A percentile compares a stretch with the other conserved stretches of the same genome.
These are phyloP conservation scores for Casaregolazyma lundiana DNA, from an alignment of 1,139 yeast species.

Conservation along the genomic window DNA sequence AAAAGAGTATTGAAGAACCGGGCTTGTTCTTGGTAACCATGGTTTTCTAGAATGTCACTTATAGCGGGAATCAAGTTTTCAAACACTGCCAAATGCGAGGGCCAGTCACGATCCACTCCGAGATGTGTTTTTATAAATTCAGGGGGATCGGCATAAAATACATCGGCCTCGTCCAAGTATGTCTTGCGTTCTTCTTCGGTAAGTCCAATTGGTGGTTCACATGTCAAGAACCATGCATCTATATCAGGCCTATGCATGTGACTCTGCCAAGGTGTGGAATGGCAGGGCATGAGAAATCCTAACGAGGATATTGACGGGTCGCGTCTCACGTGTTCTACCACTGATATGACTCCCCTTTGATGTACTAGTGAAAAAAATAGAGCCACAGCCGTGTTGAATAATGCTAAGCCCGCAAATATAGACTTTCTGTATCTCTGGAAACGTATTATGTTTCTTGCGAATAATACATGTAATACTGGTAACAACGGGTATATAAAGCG, in stretches of 20 bases:
- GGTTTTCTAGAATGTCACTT: conserved; percentile 36
- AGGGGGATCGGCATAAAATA: conserved; percentile 63
- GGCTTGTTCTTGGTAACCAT: conserved; percentile 42
- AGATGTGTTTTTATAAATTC: conserved; percentile 40
- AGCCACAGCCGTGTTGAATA: conserved; percentile 45
- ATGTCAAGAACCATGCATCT: conserved; percentile 71
- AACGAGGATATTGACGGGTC: conserved; percentile 45
- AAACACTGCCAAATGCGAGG: conserved; percentile 66
- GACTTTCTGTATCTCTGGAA: conserved; percentile 8
- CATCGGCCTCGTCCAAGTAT: conserved; percentile 85
- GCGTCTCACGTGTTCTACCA: conserved; percentile 50
- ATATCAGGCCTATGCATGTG: conserved; percentile 60
- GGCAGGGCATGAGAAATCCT: conserved; percentile 91
- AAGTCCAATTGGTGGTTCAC: conserved; percentile 75
- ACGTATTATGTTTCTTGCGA: conserved; percentile 17
- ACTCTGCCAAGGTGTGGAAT: conserved; percentile 95
- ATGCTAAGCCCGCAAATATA: conserved; percentile 25
- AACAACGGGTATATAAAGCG: conserved; percentile 84
- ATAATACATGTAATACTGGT: conserved; percentile 54
- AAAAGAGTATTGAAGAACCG: conserved; percentile 72
- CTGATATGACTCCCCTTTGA: conserved; percentile 80
- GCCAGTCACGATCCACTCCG: conserved; percentile 53
- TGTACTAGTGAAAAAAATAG: conserved; percentile 58
- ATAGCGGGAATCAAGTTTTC: conserved; percentile 53
- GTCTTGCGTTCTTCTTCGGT: conserved; percentile 31